A percentile compares a stretch with the other conserved stretches of the same genome.
Conservation (phyloP, 2,329 filamentous ascomycete species). For the Hypoxylon sp. region DNA sequence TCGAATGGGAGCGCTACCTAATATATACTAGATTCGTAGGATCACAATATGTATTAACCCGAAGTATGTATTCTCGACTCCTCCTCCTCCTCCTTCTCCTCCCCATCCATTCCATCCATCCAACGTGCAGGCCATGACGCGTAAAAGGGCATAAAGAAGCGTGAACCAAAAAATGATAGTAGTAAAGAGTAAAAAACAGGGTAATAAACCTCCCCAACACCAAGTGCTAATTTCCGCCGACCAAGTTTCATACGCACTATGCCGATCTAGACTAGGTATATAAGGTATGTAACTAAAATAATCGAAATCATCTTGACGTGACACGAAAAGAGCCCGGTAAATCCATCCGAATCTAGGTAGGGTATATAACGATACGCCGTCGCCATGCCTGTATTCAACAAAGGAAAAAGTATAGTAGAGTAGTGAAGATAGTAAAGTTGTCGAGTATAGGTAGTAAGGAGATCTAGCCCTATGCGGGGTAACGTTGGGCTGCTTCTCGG, state of each 20-base stretch:
- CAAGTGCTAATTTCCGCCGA: conserved; percentile 22
- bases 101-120: conserved; percentile 5
- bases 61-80: conserved; percentile 6
- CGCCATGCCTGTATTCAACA: conserved; percentile 44
- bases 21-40: conserved; percentile 32
- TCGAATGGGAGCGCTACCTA: conserved; percentile 18
- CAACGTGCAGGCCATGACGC: conserved; percentile 31
- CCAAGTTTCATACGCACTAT: conserved; percentile 29
- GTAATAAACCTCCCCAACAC: conserved; percentile 23
- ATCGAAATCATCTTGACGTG: conserved; percentile 31
- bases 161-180: not conserved
- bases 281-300: not conserved
- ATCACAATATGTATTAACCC: conserved; percentile 31
- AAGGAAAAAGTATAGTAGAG: conserved; percentile 22
- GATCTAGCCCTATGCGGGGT: conserved; percentile 41
- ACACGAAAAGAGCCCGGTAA: conserved; percentile 27
- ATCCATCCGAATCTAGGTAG: conserved; percentile 36
- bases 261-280: conserved; percentile 17
- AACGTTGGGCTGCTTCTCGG: conserved; percentile 39
- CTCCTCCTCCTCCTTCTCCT: not conserved
- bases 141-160: conserved; percentile 29
- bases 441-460: conserved; percentile 2
- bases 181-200: not conserved
- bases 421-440: not conserved
- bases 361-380: conserved; percentile 45